Evolutionary conservation across 345 rosid genomes (phyloP).

Genomic region (Physaria fendleri): DNA sequence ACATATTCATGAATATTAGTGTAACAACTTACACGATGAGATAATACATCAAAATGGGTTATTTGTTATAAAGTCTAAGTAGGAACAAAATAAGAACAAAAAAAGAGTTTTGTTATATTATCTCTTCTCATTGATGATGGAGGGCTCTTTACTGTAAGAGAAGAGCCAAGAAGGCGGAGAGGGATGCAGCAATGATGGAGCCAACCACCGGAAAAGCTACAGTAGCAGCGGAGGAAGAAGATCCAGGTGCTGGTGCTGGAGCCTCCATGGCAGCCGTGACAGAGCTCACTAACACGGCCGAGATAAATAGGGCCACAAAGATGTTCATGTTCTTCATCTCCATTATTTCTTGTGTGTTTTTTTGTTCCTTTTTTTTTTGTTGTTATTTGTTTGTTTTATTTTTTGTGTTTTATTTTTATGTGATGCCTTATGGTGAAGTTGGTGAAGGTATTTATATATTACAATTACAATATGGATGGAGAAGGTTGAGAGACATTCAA

Average conservation of each 20-base stretch:
- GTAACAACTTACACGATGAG: constrained; percentile 21
- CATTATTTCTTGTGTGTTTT: constrained; percentile 24
- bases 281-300: constrained; percentile 44
- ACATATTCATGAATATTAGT: constrained; percentile 7
- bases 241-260: constrained; percentile 36
- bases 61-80: constrained; percentile 3
- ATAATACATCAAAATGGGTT: constrained; percentile 22
- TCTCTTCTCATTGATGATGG: background rate
- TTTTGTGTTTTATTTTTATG: background rate
- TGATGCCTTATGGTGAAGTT: constrained; percentile 16
- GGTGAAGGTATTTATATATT: constrained; percentile 13
- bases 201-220: constrained; percentile 37
- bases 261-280: constrained; percentile 42
- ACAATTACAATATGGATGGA: background rate
- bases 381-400: background rate
- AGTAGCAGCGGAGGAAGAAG: constrained; percentile 20
- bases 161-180: constrained; percentile 29
- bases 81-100: constrained; percentile 15
- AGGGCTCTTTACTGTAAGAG: constrained; percentile 20
- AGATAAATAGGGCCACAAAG: constrained; percentile 33
- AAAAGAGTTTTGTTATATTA: background rate
- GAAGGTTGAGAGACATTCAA: constrained; percentile 7
- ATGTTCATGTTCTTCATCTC: constrained; percentile 53
- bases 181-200: constrained; percentile 38
- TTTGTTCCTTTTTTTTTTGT: background rate